Evolutionary conservation across 768 basidiomycete species (phyloP), one percentile per base, ranked within the genome.

Genomic region (Hericium rajendrae): DNA sequence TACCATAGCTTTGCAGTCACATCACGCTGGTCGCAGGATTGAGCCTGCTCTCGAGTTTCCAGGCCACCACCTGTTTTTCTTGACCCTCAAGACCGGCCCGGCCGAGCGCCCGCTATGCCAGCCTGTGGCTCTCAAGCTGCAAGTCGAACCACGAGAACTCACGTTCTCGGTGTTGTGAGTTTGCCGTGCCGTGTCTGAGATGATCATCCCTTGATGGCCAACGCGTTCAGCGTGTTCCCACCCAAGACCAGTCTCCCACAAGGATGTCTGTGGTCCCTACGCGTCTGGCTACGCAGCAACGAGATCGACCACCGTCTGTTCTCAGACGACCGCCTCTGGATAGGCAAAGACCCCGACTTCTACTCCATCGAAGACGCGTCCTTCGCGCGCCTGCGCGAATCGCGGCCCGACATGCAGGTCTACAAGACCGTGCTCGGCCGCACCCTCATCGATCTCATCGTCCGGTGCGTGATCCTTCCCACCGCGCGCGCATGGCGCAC

Each of bases 311-410:
- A 85, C 59, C 77, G 83, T 38, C 56, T 86, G 48, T 86, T 87
- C 62, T 76, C 77, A 38, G 81, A 82, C 18, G 81, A 84, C 61
- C 81, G 84, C 26, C 64, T 86, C 26, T 86, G 83, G 83, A 70
- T 86, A 12, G 84, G 81, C 16, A 80, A 73, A 64, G 83, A 87
- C 64, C 82, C 81, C 4, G 83, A 86, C 63, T 86, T 87, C 65
- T 67, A 71, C 48, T 71, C 77, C 2, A 78, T 87, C 46, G 70
- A 72, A 18, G 77, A 85, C 48, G 82, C 80, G 10, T 78, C 79
- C 1, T 81, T 83, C 63, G 80, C 82, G 41, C 67, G 74, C 38
- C 67, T 80, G 58, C 78, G 74, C 59, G 72, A 60, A 39, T 68
- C 71, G 28, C 73, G 74, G 20, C 62, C 72, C 12, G 75, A 76